A percentile compares a stretch with the other conserved stretches of the same genome.
Conservation (phyloP, 805 yeast species). For the Middelhovenomyces tepae region DNA sequence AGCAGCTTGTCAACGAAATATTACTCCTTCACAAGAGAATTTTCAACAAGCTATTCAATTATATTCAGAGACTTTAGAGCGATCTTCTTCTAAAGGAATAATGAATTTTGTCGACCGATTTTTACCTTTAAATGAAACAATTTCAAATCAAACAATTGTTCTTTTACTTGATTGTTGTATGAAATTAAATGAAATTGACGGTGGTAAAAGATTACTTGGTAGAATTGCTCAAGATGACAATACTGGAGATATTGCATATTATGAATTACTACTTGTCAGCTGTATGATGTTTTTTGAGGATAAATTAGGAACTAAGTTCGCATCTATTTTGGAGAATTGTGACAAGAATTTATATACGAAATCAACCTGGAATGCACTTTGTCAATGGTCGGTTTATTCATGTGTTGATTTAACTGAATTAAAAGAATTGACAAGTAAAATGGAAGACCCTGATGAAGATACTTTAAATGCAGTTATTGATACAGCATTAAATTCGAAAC, state of each 20-base stretch:
- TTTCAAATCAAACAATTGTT: slow-evolving; percentile 10
- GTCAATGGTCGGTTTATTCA: slow-evolving; percentile 27
- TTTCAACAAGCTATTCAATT: slow-evolving; percentile 4
- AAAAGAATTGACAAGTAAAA: slow-evolving; percentile 10
- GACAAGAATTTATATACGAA: slow-evolving; percentile 14
- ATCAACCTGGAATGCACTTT: slow-evolving; percentile 30
- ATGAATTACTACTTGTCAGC: slow-evolving; percentile 23
- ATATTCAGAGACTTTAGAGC: slow-evolving; percentile 5
- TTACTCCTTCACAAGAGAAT: slow-evolving; percentile 5
- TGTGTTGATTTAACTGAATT: slow-evolving; percentile 11
- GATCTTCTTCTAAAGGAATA: slow-evolving; percentile 7
- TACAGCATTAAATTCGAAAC: slow-evolving; percentile 21
- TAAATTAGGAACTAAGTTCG: slow-evolving; percentile 5
- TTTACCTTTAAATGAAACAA: too few species aligned
- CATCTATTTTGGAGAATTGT: slow-evolving; percentile 1
- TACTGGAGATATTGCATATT: slow-evolving; percentile 6
- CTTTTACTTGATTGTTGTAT: slow-evolving; percentile 12
- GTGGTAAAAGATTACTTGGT: slow-evolving; percentile 11
- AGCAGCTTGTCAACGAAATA: slow-evolving; percentile 2
- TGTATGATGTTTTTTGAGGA: slow-evolving; percentile 21
- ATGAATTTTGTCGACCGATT: too few species aligned
- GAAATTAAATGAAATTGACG: slow-evolving; percentile 5
- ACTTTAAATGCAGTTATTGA: slow-evolving; percentile 21
- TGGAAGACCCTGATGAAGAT: slow-evolving; percentile 19
- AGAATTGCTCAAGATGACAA: slow-evolving; percentile 10